phyloP scores from a whole-genome alignment of 75 land plant species.

The Cryptomeria japonica region DNA sequence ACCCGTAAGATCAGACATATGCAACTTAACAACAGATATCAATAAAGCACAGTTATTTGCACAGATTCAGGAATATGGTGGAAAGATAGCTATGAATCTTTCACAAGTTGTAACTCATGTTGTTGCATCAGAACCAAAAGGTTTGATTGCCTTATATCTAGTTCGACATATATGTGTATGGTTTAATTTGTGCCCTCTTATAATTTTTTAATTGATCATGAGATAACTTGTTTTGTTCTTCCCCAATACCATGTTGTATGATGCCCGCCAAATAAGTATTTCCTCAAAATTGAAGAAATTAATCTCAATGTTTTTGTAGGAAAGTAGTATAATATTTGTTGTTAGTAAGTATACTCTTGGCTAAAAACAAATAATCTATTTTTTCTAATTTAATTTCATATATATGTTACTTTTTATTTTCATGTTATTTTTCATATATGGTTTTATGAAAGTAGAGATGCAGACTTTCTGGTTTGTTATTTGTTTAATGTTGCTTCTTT shows the following conservation, averaged over 20 bases:
- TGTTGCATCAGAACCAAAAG: slow-evolving; percentile 24
- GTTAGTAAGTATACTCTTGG: not conserved
- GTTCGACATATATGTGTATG: not conserved
- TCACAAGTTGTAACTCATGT: slow-evolving; percentile 30
- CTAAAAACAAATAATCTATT: not conserved
- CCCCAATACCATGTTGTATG: not conserved
- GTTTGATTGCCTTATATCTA: not conserved
- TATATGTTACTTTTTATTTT: not conserved
- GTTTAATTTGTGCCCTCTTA: not conserved
- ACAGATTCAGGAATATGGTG: slow-evolving; percentile 26
- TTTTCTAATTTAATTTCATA: not conserved
- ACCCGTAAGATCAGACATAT: slow-evolving; percentile 17
- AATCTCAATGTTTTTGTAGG: not conserved
- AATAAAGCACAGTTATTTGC: slow-evolving; percentile 18
- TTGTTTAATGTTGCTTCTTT: no score
- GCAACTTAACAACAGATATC: not conserved
- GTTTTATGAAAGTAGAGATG: no score
- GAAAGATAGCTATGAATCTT: slow-evolving; percentile 26
- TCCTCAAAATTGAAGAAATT: not conserved
- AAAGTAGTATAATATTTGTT: not conserved
- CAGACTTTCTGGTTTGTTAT: no score
- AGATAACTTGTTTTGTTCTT: not conserved
- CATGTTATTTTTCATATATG: no score
- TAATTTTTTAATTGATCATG: not conserved
- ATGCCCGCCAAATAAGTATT: not conserved